These are phyloP conservation scores for Rauvolfia tetraphylla DNA, from an alignment of 257 asterid genomes.

Conservation along the genomic window DNA sequence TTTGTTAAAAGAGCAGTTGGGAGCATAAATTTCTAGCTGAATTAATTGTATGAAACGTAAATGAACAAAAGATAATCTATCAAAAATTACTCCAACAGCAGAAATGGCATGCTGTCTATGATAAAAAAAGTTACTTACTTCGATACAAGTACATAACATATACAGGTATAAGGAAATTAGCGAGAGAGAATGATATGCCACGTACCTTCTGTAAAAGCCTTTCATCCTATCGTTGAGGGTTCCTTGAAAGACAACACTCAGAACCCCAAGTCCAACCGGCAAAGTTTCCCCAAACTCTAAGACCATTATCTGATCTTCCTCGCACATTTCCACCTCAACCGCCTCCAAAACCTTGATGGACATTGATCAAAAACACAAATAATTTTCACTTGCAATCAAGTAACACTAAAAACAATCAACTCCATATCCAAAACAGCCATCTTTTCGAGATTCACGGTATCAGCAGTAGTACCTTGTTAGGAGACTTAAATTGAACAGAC, in stretches of 20 bases:
- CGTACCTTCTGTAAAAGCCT: conserved; percentile 88
- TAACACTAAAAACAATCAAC: background rate
- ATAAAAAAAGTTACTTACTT: background rate
- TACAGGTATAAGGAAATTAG: background rate
- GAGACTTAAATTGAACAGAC: conserved; percentile 51
- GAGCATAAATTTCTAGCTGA: background rate
- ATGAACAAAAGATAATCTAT: background rate
- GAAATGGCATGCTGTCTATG: too few species aligned
- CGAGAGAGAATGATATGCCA: background rate
- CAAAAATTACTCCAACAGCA: background rate
- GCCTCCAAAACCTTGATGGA: conserved; percentile 31
- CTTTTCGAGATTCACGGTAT: background rate
- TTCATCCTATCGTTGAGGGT: conserved; percentile 89
- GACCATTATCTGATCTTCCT: conserved; percentile 71
- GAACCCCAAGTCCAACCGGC: conserved; percentile 64
- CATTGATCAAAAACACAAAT: background rate
- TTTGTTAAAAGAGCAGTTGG: background rate
- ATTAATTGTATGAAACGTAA: background rate
- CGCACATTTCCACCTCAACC: conserved; percentile 51
- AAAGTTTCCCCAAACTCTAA: conserved; percentile 65
- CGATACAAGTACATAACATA: background rate
- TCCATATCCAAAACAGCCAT: background rate
- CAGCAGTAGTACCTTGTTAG: conserved; percentile 35
- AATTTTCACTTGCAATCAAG: background rate
- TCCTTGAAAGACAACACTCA: conserved; percentile 69